A percentile compares a stretch with the other conserved stretches of the same genome.
Evolutionary conservation across 2,329 filamentous ascomycete species (phyloP).

Genomic region (Penicillium sp.): DNA sequence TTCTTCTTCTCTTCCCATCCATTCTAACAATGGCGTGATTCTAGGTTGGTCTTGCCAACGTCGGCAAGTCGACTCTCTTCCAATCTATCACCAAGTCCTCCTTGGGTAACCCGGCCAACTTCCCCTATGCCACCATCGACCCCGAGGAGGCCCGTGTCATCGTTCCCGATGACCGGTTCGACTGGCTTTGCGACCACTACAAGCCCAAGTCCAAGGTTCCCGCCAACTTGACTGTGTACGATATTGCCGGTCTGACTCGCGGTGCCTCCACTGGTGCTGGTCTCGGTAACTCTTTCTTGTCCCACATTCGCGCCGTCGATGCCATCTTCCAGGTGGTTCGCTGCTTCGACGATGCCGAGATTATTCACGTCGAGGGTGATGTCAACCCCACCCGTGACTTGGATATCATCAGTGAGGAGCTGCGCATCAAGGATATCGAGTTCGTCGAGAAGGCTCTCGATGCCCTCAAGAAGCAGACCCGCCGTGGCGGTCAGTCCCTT

Average conservation of each 20-base stretch:
- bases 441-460: constrained; percentile 96
- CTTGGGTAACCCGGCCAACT: constrained; percentile 98
- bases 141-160: constrained; percentile 97
- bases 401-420: constrained; percentile 94
- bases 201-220: constrained; percentile 97
- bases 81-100: constrained; percentile 98
- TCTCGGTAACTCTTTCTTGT: constrained; percentile 96
- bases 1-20: constrained; percentile 16
- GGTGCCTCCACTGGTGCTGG: constrained; percentile 96
- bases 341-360: constrained; percentile 98
- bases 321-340: constrained; percentile 97
- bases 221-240: constrained; percentile 96
- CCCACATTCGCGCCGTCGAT: constrained; percentile 96
- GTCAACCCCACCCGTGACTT: constrained; percentile 93
- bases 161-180: constrained; percentile 92
- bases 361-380: constrained; percentile 98
- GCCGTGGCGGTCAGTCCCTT: constrained; percentile 88
- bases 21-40: constrained; percentile 18
- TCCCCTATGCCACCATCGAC: constrained; percentile 98
- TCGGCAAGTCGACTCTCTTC: constrained; percentile 99
- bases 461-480: constrained; percentile 88
- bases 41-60: constrained; percentile 96
- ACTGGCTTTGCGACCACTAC: constrained; percentile 95
- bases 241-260: constrained; percentile 94
- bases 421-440: constrained; percentile 97